Evolutionary conservation across 768 basidiomycete genomes (phyloP).

Genomic region (Agrocybe praecox): DNA sequence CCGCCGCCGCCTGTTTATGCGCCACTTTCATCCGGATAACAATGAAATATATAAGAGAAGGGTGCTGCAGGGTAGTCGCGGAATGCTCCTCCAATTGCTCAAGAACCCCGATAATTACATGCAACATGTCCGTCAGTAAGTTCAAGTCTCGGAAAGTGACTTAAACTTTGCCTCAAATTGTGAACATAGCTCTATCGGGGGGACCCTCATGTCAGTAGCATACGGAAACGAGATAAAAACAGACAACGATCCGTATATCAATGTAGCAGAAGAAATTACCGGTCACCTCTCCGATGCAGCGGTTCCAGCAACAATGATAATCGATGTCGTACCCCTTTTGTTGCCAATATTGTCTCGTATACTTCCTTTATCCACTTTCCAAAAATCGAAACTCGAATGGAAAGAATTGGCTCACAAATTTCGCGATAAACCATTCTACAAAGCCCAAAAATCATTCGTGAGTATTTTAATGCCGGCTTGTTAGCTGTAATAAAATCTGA

Average conservation of each 20-base stretch:
- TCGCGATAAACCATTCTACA: constrained; percentile 34
- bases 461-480: not conserved
- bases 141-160: not conserved
- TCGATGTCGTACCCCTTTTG: constrained; percentile 35
- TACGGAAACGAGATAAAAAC: constrained; percentile 45
- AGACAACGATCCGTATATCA: constrained; percentile 41
- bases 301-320: constrained; percentile 38
- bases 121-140: constrained; percentile 37
- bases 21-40: constrained; percentile 35
- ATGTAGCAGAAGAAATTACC: constrained; percentile 35
- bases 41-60: constrained; percentile 22
- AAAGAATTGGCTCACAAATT: constrained; percentile 30
- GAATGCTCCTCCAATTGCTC: constrained; percentile 30
- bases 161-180: not conserved
- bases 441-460: constrained; percentile 18
- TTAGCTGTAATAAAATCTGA: not conserved
- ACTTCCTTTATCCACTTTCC: constrained; percentile 53
- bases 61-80: constrained; percentile 26
- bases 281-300: constrained; percentile 28
- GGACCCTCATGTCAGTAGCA: constrained; percentile 37
- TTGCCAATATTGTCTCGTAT: constrained; percentile 43
- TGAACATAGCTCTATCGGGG: constrained; percentile 35
- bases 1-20: constrained; percentile 39
- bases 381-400: constrained; percentile 45
- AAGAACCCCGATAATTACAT: constrained; percentile 38